Percentiles rank a stretch among this genome's conserved stretches.
phyloP scores from a whole-genome alignment of 129 eudicot genomes.

The Escallonia rubra region DNA sequence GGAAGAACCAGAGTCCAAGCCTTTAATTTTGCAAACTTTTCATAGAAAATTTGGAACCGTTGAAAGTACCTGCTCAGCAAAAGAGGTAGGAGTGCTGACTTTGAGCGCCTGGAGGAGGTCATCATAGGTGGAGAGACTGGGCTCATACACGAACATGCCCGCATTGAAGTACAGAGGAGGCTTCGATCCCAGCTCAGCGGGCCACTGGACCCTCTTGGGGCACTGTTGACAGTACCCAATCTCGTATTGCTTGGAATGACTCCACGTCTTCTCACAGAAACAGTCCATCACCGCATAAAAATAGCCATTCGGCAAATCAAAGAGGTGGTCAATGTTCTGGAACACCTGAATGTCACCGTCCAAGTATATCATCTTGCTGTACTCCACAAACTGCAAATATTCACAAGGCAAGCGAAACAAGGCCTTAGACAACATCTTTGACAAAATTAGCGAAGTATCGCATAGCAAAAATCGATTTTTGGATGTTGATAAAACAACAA shows the following conservation, averaged over 20 bases:
- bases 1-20: too few relatives aligned
- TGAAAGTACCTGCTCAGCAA: constrained; percentile 34
- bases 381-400: constrained; percentile 35
- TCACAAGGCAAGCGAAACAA: too few relatives aligned
- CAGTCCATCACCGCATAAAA: constrained; percentile 40
- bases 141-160: constrained; percentile 33
- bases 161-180: constrained; percentile 35
- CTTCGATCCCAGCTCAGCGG: constrained; percentile 21
- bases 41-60: not conserved
- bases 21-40: not conserved
- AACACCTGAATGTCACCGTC: constrained; percentile 40
- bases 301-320: constrained; percentile 24
- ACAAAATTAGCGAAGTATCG: too few relatives aligned
- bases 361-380: constrained; percentile 33
- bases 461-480: too few relatives aligned
- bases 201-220: constrained; percentile 30
- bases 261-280: constrained; percentile 41
- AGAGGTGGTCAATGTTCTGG: constrained; percentile 31
- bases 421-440: too few relatives aligned
- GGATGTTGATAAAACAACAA: too few relatives aligned
- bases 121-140: constrained; percentile 23
- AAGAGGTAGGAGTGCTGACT: constrained; percentile 28
- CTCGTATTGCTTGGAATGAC: constrained; percentile 28
- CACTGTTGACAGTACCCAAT: constrained; percentile 40
- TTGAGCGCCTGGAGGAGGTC: constrained; percentile 21